Conservation (phyloP, 495 filamentous ascomycete genomes). For the Penicillium simplicissimum region DNA sequence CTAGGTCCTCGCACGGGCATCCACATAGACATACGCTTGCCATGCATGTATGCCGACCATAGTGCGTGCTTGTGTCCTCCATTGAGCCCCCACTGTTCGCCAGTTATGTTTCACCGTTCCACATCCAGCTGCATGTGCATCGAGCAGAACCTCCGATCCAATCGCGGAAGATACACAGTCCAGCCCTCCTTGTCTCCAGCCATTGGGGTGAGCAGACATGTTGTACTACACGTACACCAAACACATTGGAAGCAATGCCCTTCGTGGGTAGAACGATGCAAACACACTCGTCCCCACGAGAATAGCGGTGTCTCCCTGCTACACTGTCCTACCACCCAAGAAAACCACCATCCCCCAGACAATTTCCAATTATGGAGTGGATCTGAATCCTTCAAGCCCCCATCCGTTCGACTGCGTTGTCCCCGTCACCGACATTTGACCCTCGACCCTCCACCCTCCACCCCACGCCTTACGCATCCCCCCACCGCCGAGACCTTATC, state of each 20-base stretch:
- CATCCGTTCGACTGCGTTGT: background rate
- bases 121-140: background rate
- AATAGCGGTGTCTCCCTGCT: background rate
- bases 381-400: background rate
- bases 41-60: background rate
- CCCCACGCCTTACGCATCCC: background rate
- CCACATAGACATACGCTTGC: background rate
- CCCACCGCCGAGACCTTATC: background rate
- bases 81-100: background rate
- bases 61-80: background rate
- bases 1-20: background rate
- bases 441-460: background rate
- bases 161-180: background rate
- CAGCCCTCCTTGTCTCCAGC: background rate
- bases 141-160: background rate
- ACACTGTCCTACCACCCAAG: background rate
- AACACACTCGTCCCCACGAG: background rate
- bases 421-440: constrained; percentile 4
- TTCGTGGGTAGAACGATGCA: background rate
- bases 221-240: background rate
- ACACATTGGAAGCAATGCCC: background rate
- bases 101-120: background rate
- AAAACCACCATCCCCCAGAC: background rate
- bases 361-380: background rate
- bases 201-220: background rate